Evolutionary conservation across 2,329 filamentous ascomycete genomes (phyloP).

Genomic region (Trichoderma sp.): DNA sequence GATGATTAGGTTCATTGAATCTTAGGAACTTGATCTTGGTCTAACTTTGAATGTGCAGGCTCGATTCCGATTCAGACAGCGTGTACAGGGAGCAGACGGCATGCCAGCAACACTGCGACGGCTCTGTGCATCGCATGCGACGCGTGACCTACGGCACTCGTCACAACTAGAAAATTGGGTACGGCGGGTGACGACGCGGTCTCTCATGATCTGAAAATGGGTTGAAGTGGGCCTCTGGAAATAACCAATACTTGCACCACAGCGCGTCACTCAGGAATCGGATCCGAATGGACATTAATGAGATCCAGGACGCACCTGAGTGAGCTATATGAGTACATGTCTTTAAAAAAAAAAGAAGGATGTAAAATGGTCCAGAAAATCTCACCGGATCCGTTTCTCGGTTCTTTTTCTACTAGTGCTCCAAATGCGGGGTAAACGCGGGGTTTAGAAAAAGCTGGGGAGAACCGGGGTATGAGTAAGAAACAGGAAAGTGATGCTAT

Average conservation of each 20-base stretch:
- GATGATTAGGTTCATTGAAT: background rate
- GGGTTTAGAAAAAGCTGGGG: background rate
- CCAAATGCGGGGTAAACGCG: background rate
- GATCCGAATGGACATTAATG: background rate
- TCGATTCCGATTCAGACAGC: background rate
- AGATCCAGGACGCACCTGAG: background rate
- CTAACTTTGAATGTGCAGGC: conserved; percentile 4
- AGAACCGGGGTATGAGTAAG: background rate
- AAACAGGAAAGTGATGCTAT: background rate
- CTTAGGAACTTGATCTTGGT: background rate
- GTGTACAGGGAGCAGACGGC: background rate
- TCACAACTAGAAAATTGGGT: conserved; percentile 5
- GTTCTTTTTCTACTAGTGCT: background rate
- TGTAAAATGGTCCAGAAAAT: background rate
- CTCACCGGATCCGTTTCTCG: background rate
- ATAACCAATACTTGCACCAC: background rate
- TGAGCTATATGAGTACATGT: background rate
- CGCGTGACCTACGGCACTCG: background rate
- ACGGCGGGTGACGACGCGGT: background rate
- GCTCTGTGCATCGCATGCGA: conserved; percentile 1
- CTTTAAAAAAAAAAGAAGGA: background rate
- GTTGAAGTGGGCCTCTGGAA: background rate
- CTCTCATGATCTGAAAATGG: background rate
- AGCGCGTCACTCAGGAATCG: background rate
- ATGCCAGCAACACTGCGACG: background rate